Evolutionary conservation across 345 rosid species (phyloP).

Genomic region (rapeseed (Brassica napus)): DNA sequence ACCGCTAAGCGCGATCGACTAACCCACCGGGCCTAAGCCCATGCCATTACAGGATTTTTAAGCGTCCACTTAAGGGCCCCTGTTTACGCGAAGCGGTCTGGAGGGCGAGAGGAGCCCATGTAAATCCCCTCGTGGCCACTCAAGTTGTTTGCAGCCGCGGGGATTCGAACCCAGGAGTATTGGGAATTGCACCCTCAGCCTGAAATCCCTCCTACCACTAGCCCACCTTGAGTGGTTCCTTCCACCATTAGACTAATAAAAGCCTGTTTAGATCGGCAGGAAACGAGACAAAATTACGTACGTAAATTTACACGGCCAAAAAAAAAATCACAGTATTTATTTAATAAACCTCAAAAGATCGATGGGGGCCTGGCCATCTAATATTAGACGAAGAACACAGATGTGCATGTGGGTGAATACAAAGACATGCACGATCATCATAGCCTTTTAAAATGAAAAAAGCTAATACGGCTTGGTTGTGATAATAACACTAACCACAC

Average conservation of each 20-base stretch:
- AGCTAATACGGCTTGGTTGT: conserved; percentile 33
- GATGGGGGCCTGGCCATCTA: conserved; percentile 15
- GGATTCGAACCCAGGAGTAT: no score
- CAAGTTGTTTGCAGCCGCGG: no score
- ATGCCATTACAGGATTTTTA: no score
- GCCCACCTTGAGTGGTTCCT: no score
- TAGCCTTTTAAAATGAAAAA: conserved; percentile 27
- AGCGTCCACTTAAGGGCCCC: no score
- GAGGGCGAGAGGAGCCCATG: no score
- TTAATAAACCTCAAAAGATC: not conserved
- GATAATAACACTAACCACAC: conserved; percentile 35
- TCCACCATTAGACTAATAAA: not conserved
- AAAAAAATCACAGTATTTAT: not conserved
- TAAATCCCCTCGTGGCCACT: no score
- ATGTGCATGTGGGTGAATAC: conserved; percentile 46
- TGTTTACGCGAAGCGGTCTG: no score
- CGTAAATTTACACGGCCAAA: not conserved
- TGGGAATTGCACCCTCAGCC: no score
- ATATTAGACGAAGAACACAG: conserved; percentile 28
- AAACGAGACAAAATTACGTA: not conserved
- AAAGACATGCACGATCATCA: conserved; percentile 44
- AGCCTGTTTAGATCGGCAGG: not conserved
- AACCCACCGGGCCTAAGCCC: no score
- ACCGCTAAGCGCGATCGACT: no score
- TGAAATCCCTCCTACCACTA: no score